Evolutionary conservation across 2,329 filamentous ascomycete species (phyloP), one percentile per base, ranked within the genome.

Genomic region (Chrysoporthe deuterocubensis): DNA sequence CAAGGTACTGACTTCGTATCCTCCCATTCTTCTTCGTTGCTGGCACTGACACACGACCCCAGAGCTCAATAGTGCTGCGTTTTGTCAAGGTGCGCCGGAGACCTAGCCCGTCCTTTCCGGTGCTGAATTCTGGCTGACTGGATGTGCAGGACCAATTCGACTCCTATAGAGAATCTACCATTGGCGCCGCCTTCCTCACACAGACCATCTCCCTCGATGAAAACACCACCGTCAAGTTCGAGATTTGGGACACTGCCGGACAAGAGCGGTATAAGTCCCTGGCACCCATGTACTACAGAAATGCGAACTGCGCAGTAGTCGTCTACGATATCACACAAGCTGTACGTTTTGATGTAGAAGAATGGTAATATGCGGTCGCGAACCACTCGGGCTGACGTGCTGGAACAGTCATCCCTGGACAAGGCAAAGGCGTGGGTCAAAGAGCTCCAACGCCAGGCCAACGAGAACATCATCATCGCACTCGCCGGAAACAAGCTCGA

Each of bases 351-450:
- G 2, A 5, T 18, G 34, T 2, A 58, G 32, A 44, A 37, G 18
- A 13, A 6, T 11, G 37, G 37, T 44, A 26, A 18, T 42, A 7
- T 16, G 32, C 4, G 4, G 5, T 4, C 7, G 26, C 11, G 14
- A 40, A 42, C 42, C 9, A 32, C 5, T 14, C 13, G 26, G 43
- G 71, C 74, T 78, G 65, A 77, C 74, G 75, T 66, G 43, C 43
- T 16, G 58, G 34, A 42, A 61, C 70, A 99, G 96, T 89, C 94
- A 72, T 99, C 96, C 60, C 86, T 99, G 76, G 96, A 99, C 82
- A 99, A 99, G 85, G 96, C 96, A 74, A 99, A 99, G 82, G 92
- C 94, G 57, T 99, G 96, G 96, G 95, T 99, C 69, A 98, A 98
- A 83, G 96, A 99, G 80, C 89, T 99, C 66, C 96, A 99, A 81